Percentiles rank a stretch among this genome's conserved stretches.
phyloP scores from a whole-genome alignment of 1,284 basidiomycete genomes.

The Vanrija sp. region DNA sequence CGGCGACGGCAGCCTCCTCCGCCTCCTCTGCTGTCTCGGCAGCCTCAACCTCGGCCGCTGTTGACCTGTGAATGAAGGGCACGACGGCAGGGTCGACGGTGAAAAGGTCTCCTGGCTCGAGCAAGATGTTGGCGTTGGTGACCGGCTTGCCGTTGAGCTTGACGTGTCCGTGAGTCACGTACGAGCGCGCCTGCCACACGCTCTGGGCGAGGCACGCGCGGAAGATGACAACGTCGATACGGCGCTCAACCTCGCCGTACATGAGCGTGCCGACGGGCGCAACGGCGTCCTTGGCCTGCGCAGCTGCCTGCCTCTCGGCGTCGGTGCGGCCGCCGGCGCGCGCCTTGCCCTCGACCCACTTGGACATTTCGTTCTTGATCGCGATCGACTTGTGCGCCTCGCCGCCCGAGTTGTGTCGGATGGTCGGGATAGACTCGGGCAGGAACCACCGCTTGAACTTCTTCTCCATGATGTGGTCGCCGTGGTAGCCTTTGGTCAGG shows the following conservation, averaged over 20 bases:
- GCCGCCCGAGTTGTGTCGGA: slow-evolving; percentile 52
- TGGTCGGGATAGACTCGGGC: slow-evolving; percentile 78
- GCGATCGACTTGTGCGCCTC: slow-evolving; percentile 34
- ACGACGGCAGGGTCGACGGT: slow-evolving; percentile 80
- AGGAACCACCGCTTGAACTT: slow-evolving; percentile 95
- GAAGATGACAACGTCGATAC: slow-evolving; percentile 90
- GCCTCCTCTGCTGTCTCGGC: slow-evolving; percentile 26
- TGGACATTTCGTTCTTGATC: slow-evolving; percentile 53
- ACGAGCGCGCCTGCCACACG: slow-evolving; percentile 80
- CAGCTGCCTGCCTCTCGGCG: slow-evolving; percentile 52
- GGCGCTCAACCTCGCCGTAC: slow-evolving; percentile 86
- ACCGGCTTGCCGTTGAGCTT: slow-evolving; percentile 86
- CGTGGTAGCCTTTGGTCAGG: slow-evolving; percentile 91
- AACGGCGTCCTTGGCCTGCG: slow-evolving; percentile 56
- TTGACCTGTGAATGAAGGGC: slow-evolving; percentile 57
- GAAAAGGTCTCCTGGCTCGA: slow-evolving; percentile 92
- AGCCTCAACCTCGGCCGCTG: slow-evolving; percentile 24
- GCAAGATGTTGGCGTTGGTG: slow-evolving; percentile 77
- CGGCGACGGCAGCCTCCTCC: slow-evolving; percentile 21
- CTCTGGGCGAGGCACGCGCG: slow-evolving; percentile 84
- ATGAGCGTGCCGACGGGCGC: slow-evolving; percentile 85
- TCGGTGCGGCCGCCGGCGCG: slow-evolving; percentile 36
- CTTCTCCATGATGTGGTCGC: slow-evolving; percentile 88
- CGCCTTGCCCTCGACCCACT: slow-evolving; percentile 56
- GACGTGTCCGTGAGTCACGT: slow-evolving; percentile 85